Evolutionary conservation across 2,329 filamentous ascomycete species (phyloP), one percentile per base, ranked within the genome.

Genomic region (Colletotrichum lini): DNA sequence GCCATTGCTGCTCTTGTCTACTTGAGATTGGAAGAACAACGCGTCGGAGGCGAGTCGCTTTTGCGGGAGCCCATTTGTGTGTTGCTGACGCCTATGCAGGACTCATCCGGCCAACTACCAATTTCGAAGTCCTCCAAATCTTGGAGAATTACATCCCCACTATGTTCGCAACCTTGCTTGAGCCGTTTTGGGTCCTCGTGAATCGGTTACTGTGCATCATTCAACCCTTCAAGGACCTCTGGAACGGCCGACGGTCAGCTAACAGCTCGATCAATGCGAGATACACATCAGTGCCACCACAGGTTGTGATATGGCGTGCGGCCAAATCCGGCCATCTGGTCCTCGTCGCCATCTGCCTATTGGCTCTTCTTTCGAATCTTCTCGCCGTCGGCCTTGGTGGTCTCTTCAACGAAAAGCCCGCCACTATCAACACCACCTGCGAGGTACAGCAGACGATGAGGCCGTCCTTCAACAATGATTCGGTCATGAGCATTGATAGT

Each of bases 211-310:
- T 90, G 0, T 90, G 87, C 50, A 75, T 90, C 10, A 72, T 91
- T 0, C 85, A 89, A 40, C 89, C 89, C 0, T 86, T 89, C 21
- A 81, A 86, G 2, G 83, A 87, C 16, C 78, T 91, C 0, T 81
- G 82, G 23, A 70, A 74, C 6, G 84, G 86, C 0, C 79, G 82
- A 0, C 59, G 69, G 1, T 72, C 82, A 0, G 80, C 82, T 0
- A 44, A 44, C 1, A 77, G 80, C 0, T 83, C 87, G 0, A 70
- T 88, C 0, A 76, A 86, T 4, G 77, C 82, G 0, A 81, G 78
- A 13, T 92, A 91, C 64, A 86, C 83, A 0, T 87, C 88, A 0
- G 70, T 90, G 0, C 89, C 90, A 0, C 88, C 89, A 0, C 88
- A 89, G 30, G 77, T 91, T 0, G 80, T 82, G 0, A 7, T 89